Percentiles rank a stretch among this genome's conserved stretches.
phyloP scores from a whole-genome alignment of 345 rosid species.

The Salix exigua region DNA sequence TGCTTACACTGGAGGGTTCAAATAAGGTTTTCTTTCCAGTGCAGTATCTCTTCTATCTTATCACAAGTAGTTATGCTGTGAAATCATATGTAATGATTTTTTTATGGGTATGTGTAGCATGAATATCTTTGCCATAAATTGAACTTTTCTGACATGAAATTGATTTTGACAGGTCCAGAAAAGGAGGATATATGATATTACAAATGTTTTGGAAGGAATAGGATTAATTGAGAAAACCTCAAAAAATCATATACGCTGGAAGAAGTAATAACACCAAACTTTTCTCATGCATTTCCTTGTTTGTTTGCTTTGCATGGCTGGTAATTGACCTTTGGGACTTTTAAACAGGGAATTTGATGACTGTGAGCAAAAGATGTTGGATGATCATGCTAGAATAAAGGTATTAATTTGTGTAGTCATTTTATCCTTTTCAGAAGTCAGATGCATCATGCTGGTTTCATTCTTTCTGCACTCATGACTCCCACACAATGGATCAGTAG shows the following conservation, averaged over 20 bases:
- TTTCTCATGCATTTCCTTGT: slow-evolving; percentile 6
- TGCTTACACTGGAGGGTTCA: background rate
- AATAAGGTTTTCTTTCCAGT: background rate
- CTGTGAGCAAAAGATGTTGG: slow-evolving; percentile 42
- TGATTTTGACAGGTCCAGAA: slow-evolving; percentile 59
- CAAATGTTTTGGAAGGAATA: slow-evolving; percentile 85
- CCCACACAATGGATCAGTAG: background rate
- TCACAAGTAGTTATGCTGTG: background rate
- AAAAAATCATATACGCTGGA: slow-evolving; percentile 78
- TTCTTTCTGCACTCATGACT: background rate
- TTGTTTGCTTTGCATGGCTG: slow-evolving; percentile 1
- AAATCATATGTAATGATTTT: background rate
- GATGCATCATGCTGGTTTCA: background rate
- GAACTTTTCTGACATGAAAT: background rate
- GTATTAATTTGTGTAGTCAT: slow-evolving; percentile 26
- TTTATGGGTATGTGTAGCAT: background rate
- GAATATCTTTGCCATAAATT: background rate
- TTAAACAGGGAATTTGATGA: slow-evolving; percentile 52
- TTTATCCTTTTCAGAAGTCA: background rate
- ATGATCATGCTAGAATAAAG: slow-evolving; percentile 50
- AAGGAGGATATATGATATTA: slow-evolving; percentile 83
- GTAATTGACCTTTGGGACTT: slow-evolving; percentile 20
- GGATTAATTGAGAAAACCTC: slow-evolving; percentile 76
- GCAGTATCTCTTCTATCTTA: background rate
- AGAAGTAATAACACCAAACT: slow-evolving; percentile 45